A percentile compares a stretch with the other conserved stretches of the same genome.
Evolutionary conservation across 176 grass and related monocot species (phyloP).

Genomic region (Carex pumila): DNA sequence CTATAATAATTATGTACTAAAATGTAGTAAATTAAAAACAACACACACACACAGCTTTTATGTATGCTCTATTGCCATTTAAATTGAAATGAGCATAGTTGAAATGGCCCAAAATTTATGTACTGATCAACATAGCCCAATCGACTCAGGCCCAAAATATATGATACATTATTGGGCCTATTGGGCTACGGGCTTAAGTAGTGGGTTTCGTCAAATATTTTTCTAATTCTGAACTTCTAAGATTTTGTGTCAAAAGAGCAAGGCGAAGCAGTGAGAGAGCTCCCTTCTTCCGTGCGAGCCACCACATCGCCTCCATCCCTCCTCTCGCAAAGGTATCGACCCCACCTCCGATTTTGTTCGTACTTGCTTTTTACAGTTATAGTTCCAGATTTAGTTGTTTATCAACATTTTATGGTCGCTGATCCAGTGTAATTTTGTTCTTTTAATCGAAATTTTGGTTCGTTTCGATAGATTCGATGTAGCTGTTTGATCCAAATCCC

Average conservation of each 20-base stretch:
- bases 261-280: neutral
- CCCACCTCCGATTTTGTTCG: neutral
- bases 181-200: neutral
- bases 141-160: too few relatives aligned
- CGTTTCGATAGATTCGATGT: neutral
- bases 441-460: neutral
- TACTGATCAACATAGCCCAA: too few relatives aligned
- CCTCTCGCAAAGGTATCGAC: neutral
- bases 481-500: neutral
- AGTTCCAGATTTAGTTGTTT: neutral
- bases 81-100: too few relatives aligned
- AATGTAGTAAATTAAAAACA: too few relatives aligned
- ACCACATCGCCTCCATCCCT: neutral
- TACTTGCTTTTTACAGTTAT: neutral
- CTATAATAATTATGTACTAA: too few relatives aligned
- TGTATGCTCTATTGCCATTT: too few relatives aligned
- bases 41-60: too few relatives aligned
- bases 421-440: neutral
- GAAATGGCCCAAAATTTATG: too few relatives aligned
- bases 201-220: neutral
- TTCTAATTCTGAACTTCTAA: neutral
- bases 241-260: neutral
- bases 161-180: neutral
- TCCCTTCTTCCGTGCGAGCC: conserved; percentile 1
- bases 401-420: neutral